These are phyloP conservation scores for Aspergillus wentii DNA, from an alignment of 495 filamentous ascomycete genomes.

Conservation along the genomic window DNA sequence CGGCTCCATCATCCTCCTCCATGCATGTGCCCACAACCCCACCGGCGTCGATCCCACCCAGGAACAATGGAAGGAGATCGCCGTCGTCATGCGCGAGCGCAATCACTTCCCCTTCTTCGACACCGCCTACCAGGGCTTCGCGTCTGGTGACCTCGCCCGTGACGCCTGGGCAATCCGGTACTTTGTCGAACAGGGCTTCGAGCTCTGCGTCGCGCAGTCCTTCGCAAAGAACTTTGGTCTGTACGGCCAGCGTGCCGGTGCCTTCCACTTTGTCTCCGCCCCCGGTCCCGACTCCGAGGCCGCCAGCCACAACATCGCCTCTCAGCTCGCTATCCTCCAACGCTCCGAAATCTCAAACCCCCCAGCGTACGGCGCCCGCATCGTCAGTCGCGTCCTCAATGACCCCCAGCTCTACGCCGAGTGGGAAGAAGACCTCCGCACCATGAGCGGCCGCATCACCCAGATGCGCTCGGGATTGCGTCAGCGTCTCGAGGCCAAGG, in stretches of 20 bases:
- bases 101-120: constrained; percentile 98
- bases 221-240: constrained; percentile 99
- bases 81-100: constrained; percentile 63
- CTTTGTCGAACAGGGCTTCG: constrained; percentile 92
- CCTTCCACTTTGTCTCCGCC: constrained; percentile 89
- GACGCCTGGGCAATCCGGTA: constrained; percentile 90
- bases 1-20: constrained; percentile 82
- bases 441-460: constrained; percentile 92
- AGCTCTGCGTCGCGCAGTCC: constrained; percentile 90
- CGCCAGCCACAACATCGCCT: constrained; percentile 61
- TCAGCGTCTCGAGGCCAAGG: constrained; percentile 66
- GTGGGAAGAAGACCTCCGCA: constrained; percentile 88
- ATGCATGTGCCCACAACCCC: constrained; percentile 97
- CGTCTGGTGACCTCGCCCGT: constrained; percentile 77
- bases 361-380: constrained; percentile 86
- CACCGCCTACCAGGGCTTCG: constrained; percentile 96
- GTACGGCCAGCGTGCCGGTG: constrained; percentile 92
- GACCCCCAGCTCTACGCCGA: constrained; percentile 76
- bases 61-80: constrained; percentile 92
- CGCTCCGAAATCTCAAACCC: constrained; percentile 96
- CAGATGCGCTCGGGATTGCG: constrained; percentile 78
- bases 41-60: constrained; percentile 94
- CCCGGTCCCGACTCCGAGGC: constrained; percentile 63
- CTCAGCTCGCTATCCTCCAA: constrained; percentile 90
- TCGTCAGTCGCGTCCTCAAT: constrained; percentile 80